Evolutionary conservation across 2,329 filamentous ascomycete species (phyloP).

Genomic region (Penicillium thymicola): DNA sequence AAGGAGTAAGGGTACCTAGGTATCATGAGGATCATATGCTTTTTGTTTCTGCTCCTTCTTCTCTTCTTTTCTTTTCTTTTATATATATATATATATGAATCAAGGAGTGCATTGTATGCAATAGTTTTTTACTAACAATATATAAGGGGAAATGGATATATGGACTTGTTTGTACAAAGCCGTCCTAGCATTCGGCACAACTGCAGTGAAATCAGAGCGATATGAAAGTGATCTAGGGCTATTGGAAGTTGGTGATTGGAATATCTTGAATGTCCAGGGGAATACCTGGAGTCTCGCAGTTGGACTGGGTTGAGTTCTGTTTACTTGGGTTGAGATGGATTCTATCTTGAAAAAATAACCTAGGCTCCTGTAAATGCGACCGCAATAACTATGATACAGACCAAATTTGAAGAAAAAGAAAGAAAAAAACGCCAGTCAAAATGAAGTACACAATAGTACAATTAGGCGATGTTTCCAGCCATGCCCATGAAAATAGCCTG

Average conservation of each 20-base stretch:
- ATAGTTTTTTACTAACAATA: neutral
- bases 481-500: constrained; percentile 94
- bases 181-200: constrained; percentile 1
- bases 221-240: neutral
- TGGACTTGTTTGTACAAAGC: neutral
- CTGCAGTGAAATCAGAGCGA: neutral
- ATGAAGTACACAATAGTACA: constrained; percentile 21
- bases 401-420: neutral
- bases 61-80: too few species aligned
- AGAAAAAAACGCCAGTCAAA: neutral
- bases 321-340: neutral
- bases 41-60: neutral
- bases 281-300: neutral
- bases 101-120: neutral
- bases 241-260: neutral
- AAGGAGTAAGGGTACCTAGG: neutral
- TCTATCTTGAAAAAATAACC: neutral
- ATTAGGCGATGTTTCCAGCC: constrained; percentile 70
- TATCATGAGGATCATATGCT: neutral
- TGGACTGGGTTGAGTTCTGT: neutral
- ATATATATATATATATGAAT: neutral
- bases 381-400: constrained; percentile 5
- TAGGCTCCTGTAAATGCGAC: constrained; percentile 5
- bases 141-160: neutral
- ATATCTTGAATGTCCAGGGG: neutral